Evolutionary conservation across 495 filamentous ascomycete species (phyloP), one percentile per base, ranked within the genome.

Genomic region (Aspergillus funiculosus): DNA sequence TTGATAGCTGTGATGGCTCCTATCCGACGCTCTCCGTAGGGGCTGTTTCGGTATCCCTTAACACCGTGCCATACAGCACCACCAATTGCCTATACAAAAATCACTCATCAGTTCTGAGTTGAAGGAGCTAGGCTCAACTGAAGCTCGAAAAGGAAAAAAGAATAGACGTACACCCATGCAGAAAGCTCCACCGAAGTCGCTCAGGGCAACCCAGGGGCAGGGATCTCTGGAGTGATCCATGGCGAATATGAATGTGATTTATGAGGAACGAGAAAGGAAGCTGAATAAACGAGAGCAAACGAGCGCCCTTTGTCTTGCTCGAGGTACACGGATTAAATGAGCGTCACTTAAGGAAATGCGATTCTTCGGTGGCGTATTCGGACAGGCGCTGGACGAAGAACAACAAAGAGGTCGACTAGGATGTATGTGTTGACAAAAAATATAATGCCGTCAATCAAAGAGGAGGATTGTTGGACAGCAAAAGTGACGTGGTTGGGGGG

Each of bases 191-290:
- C 92, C 92, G 54, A 96, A 96, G 64, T 98, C 92, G 64, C 86
- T 94, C 48, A 97, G 77, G 46, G 89, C 82, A 56, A 97, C 91
- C 87, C 87, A 96, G 28, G 94, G 92, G 64, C 92, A 96, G 41
- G 91, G 91, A 68, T 96, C 92, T 67, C 92, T 75, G 36, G 86
- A 82, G 71, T 96, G 91, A 81, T 97, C 92, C 86, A 95, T 94
- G 28, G 39, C 57, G 50, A 61, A 47, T 64, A 8, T 37, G 36
- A 47, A 36, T 13, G 19, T 26, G 6, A 35, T 48, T 14, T 41
- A 15, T 2, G 21, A 20, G 28, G 27, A 11, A 25, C 27, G 14
- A 14, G 27, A 19, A 44, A 25, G 9, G 14, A 29, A 30, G 30
- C 39, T 19, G 42, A 44, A 38, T 32, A 39, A 45, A 40, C 48